Base-by-base conservation (phyloP, 1,139 yeast species). In the Meyerozyma smithsonii region DNA sequence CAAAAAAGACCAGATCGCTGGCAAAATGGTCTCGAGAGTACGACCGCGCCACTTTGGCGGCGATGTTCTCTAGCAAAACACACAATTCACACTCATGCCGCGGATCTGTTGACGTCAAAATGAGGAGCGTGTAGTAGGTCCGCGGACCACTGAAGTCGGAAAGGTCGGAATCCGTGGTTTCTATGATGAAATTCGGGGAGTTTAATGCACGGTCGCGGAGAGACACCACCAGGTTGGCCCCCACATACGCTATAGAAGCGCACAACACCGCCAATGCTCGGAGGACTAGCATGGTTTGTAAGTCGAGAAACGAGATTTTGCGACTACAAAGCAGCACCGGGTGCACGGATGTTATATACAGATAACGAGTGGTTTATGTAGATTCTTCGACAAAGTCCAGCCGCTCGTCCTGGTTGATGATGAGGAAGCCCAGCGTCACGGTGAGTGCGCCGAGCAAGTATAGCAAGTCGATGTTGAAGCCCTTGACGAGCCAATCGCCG, bases 361-460 rank as follows among this genome's bases (percentile, higher is more conserved):
- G 30, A 8, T 7, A 14, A 14, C 12, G 16, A 30, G n/a, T 28
- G 16, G 34, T 30, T 21, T 30, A 30, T 30, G 15, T 17, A 30
- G 34, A 10, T 30, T 50, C 55, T n/a, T 42, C 49, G 12, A 60
- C 62, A 45, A 66, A 67, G 40, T 81, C 90, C 14, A 67, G 72
- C 51, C 80, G 78, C 47, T 88, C 95, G 50, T 82, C 88, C 48
- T 72, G 78, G 59, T 90, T 90, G 37, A 92, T 83, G 39, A 85
- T 79, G 50, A 89, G 77, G 57, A 92, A 92, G 1, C 97, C 92
- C 35, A 80, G 64, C 32, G 90, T 79, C 34, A 92, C 95, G 39
- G 88, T 67, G 2, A 64, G 55, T 0, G 98, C 97, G 1, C 97
- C 97, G 33, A 83, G 54, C 19, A 84, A 64, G 57, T 92, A 92